phyloP scores from a whole-genome alignment of 805 yeast genomes.

The Lipomyces kockii region DNA sequence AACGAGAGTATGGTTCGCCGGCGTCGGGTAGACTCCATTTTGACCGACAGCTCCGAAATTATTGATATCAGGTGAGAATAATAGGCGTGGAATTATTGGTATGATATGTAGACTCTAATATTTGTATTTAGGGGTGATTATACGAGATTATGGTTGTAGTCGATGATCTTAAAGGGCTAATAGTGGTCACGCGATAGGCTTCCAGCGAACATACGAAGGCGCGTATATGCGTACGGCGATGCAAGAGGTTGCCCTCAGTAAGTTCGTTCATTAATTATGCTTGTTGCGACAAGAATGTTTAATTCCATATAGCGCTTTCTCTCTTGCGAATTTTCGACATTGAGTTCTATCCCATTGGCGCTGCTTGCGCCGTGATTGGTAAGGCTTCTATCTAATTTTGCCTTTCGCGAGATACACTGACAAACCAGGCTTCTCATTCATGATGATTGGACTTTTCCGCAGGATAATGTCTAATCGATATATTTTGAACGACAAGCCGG shows the following conservation, averaged over 20 bases:
- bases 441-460: constrained; percentile 27
- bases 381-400: background rate
- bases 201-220: constrained; percentile 83
- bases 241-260: constrained; percentile 64
- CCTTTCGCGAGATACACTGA: background rate
- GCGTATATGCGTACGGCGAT: constrained; percentile 77
- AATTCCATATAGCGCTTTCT: constrained; percentile 22
- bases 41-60: constrained; percentile 30
- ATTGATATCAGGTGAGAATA: constrained; percentile 33
- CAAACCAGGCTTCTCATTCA: constrained; percentile 23
- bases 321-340: constrained; percentile 34
- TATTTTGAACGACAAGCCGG: constrained; percentile 18
- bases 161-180: background rate
- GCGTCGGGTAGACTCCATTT: constrained; percentile 14
- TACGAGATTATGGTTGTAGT: constrained; percentile 3
- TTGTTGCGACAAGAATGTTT: background rate
- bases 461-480: constrained; percentile 23
- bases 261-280: constrained; percentile 11
- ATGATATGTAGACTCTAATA: constrained; percentile 20
- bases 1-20: constrained; percentile 15
- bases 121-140: background rate
- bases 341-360: constrained; percentile 38
- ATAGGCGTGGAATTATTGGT: background rate
- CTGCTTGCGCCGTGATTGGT: constrained; percentile 31
- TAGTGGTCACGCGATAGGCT: constrained; percentile 51